Conservation (phyloP, 2,329 filamentous ascomycete genomes). For the Ophiobolus disseminans region DNA sequence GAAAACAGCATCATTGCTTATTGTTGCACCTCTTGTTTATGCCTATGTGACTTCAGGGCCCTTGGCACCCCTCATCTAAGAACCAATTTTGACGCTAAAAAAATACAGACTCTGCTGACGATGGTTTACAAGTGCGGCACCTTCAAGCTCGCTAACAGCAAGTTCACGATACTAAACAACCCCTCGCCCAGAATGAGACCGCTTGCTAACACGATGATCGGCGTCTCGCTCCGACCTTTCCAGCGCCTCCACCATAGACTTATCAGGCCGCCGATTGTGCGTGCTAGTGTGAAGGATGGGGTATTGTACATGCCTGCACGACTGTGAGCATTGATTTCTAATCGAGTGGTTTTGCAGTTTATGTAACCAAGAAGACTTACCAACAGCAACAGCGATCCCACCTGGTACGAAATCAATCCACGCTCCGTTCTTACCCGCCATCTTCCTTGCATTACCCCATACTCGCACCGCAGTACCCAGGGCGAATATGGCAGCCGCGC, state of each 20-base stretch:
- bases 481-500: conserved; percentile 77
- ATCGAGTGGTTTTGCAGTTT: neutral
- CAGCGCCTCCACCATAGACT: conserved; percentile 11
- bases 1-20: too few species aligned
- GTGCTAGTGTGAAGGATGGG: conserved; percentile 90
- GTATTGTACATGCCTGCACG: conserved; percentile 90
- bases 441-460: conserved; percentile 41
- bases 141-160: conserved; percentile 76
- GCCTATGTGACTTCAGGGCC: too few species aligned
- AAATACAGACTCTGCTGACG: too few species aligned
- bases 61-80: too few species aligned
- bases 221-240: conserved; percentile 65
- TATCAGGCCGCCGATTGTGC: conserved; percentile 75
- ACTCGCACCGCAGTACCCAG: conserved; percentile 72
- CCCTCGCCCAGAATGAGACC: conserved; percentile 74
- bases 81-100: too few species aligned
- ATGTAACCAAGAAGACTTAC: conserved; percentile 54
- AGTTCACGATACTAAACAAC: conserved; percentile 90
- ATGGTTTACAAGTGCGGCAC: conserved; percentile 71
- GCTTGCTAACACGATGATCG: conserved; percentile 85
- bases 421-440: conserved; percentile 45
- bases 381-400: conserved; percentile 94
- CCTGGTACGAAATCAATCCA: conserved; percentile 85
- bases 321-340: conserved; percentile 6
- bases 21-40: too few species aligned